Evolutionary conservation across 1,139 yeast genomes (phyloP).

Genomic region (Blastobotrys proliferans): DNA sequence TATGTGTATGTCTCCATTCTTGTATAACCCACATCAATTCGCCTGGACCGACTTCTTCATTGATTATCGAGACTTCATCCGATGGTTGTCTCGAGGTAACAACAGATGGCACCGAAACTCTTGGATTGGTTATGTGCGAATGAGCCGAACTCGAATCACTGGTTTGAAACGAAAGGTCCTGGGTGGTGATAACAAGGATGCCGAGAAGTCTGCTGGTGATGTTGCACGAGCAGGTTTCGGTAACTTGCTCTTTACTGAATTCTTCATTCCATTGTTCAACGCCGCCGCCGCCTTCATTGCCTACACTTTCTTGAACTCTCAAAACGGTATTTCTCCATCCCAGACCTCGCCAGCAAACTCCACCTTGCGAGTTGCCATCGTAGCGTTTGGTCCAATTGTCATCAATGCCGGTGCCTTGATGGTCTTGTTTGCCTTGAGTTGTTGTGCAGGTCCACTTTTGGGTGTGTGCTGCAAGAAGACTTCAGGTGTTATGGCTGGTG

Average conservation of each 20-base stretch:
- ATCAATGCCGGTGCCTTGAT: constrained; percentile 68
- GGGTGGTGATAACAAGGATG: constrained; percentile 87
- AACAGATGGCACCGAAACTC: constrained; percentile 98
- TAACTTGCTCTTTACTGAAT: constrained; percentile 80
- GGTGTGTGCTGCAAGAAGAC: constrained; percentile 97
- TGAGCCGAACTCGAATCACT: constrained; percentile 93
- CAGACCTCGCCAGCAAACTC: constrained; percentile 64
- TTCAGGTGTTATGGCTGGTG: constrained; percentile 93
- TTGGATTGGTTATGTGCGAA: constrained; percentile 96
- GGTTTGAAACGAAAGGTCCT: constrained; percentile 92
- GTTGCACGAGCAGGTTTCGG: constrained; percentile 90
- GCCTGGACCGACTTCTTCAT: constrained; percentile 98
- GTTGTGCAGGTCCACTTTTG: constrained; percentile 96
- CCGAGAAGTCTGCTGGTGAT: constrained; percentile 94
- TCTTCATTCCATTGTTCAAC: constrained; percentile 76
- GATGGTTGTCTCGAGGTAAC: constrained; percentile 99
- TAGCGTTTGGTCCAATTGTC: constrained; percentile 89
- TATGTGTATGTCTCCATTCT: constrained; percentile 86
- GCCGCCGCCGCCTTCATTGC: constrained; percentile 92
- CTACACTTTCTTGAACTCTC: constrained; percentile 90
- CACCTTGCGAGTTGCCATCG: constrained; percentile 74
- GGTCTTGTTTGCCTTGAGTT: constrained; percentile 74
- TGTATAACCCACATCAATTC: constrained; percentile 98
- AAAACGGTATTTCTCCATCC: constrained; percentile 75
- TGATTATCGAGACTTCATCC: constrained; percentile 95